Conservation (phyloP, 257 asterid genomes). For the Plantago ovata region DNA sequence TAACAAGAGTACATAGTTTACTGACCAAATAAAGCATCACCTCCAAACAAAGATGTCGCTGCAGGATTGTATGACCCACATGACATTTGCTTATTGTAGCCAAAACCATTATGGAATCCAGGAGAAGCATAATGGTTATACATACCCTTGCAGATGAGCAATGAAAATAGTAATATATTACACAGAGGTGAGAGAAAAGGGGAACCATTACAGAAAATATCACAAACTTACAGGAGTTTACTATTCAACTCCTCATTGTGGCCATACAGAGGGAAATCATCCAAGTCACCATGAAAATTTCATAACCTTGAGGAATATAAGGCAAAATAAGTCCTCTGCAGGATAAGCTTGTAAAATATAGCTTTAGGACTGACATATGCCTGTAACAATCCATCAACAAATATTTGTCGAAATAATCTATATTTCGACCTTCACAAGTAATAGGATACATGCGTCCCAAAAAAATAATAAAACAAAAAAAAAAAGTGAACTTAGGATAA, state of each 20-base stretch:
- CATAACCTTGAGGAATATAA: conserved; percentile 12
- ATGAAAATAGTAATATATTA: neutral
- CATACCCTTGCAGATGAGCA: conserved; percentile 9
- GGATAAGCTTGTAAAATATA: neutral
- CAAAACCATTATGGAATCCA: conserved; percentile 11
- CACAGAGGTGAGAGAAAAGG: neutral
- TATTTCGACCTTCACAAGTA: no score
- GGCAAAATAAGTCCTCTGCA: conserved; percentile 13
- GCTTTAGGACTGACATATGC: neutral
- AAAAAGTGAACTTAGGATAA: no score
- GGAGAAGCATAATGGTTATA: conserved; percentile 13
- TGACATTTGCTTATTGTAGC: conserved; percentile 13
- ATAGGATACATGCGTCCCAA: no score
- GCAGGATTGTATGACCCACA: conserved; percentile 12
- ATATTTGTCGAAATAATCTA: no score
- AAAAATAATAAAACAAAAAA: no score
- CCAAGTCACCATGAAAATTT: conserved; percentile 19
- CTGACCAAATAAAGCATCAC: conserved; percentile 15
- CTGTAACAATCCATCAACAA: no score
- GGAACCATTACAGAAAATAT: neutral
- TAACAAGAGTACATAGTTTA: conserved; percentile 6
- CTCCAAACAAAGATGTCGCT: conserved; percentile 6
- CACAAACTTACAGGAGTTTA: conserved; percentile 17
- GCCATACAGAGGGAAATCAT: conserved; percentile 8
- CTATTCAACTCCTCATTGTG: conserved; percentile 11